These are phyloP conservation scores for Pichia deserticola DNA, from an alignment of 805 yeast species.

Conservation along the genomic window DNA sequence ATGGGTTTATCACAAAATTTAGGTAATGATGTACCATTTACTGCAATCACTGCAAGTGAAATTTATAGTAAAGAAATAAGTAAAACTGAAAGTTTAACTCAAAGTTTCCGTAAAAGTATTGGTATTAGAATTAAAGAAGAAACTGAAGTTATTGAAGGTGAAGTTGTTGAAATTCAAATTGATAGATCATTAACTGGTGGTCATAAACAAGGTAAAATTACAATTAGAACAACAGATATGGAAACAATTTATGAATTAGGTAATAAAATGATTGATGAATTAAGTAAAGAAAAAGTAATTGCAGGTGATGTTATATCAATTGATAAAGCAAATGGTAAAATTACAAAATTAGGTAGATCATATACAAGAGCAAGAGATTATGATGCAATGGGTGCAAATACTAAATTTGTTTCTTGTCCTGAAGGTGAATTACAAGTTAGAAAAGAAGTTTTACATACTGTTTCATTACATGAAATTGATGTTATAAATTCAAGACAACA, in stretches of 20 bases:
- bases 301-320: conserved; percentile 96
- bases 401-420: conserved; percentile 84
- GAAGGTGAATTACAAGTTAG: conserved; percentile 98
- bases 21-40: conserved; percentile 96
- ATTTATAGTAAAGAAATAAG: conserved; percentile 93
- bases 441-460: conserved; percentile 96
- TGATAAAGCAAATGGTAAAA: conserved; percentile 96
- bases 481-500: conserved; percentile 93
- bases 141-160: conserved; percentile 97
- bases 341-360: conserved; percentile 95
- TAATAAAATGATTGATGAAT: conserved; percentile 66
- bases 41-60: conserved; percentile 95
- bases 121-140: conserved; percentile 95
- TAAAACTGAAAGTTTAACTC: conserved; percentile 94
- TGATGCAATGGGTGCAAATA: conserved; percentile 95
- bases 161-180: conserved; percentile 91
- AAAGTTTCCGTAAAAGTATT: conserved; percentile 92
- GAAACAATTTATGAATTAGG: conserved; percentile 68
- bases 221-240: conserved; percentile 85
- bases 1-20: conserved; percentile 92
- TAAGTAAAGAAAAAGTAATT: conserved; percentile 85
- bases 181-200: conserved; percentile 92
- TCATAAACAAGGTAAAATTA: conserved; percentile 68
- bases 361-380: conserved; percentile 98
- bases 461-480: conserved; percentile 92